Percentiles rank a stretch among this genome's conserved stretches.
These are phyloP conservation scores for Umbelopsis sp. DNA, from an alignment of 192 early-diverging fungal genomes.

Conservation along the genomic window DNA sequence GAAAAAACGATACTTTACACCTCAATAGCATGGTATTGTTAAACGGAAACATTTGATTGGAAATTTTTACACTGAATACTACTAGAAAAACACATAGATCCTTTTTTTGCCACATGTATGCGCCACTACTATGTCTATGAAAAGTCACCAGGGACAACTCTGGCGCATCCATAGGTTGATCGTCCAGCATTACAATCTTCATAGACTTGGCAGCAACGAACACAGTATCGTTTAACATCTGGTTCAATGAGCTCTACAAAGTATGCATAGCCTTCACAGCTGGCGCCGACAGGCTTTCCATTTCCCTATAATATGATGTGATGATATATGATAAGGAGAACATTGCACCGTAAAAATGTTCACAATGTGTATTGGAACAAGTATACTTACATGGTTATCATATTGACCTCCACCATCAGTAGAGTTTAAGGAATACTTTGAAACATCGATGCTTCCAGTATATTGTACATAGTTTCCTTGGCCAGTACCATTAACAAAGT, in stretches of 20 bases:
- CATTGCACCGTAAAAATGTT: not conserved
- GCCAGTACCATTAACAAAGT: conserved; percentile 19
- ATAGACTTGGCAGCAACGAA: conserved; percentile 41
- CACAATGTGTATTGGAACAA: too few relatives aligned
- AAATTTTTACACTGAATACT: too few relatives aligned
- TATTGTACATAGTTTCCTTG: conserved; percentile 43
- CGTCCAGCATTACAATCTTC: conserved; percentile 35
- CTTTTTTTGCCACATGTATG: too few relatives aligned
- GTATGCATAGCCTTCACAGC: conserved; percentile 34
- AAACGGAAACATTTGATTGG: too few relatives aligned
- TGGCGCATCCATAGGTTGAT: conserved; percentile 30
- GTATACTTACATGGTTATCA: conserved; percentile 29
- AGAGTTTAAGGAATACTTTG: conserved; percentile 29
- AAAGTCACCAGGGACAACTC: conserved; percentile 28
- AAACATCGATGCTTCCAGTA: conserved; percentile 44
- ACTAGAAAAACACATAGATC: too few relatives aligned
- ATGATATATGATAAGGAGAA: not conserved
- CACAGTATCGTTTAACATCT: conserved; percentile 38
- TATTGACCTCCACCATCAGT: conserved; percentile 52
- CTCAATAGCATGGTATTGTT: too few relatives aligned
- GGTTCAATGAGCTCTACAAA: conserved; percentile 50
- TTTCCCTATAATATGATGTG: not conserved
- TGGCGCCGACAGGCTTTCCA: conserved; percentile 23
- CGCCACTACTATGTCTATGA: not conserved
- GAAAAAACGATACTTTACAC: too few relatives aligned